Conservation (phyloP, 2,329 filamentous ascomycete species). For the Venturia pyrina region DNA sequence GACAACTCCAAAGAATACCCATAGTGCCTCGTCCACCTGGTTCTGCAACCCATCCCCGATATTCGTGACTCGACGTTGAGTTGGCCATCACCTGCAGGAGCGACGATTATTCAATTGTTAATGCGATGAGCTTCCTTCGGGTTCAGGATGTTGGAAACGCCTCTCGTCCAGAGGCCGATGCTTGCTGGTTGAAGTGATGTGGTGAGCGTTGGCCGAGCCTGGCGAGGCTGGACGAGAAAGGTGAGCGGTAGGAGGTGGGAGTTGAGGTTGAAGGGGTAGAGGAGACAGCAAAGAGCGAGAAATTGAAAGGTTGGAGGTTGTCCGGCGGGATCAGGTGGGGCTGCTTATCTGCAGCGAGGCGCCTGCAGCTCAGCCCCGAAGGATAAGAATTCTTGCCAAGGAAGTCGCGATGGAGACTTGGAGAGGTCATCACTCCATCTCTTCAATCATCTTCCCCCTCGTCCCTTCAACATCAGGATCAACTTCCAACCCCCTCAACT, state of each 20-base stretch:
- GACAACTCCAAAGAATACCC: slow-evolving; percentile 24
- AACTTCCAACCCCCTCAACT: slow-evolving; percentile 37
- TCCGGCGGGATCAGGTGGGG: background rate
- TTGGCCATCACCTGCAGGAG: background rate
- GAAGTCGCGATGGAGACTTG: background rate
- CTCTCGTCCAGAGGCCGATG: background rate
- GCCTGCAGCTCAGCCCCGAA: background rate
- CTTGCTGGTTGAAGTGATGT: background rate
- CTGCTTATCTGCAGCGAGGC: background rate
- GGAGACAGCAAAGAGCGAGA: background rate
- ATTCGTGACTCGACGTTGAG: background rate
- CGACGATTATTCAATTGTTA: too few species aligned
- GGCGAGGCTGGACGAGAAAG: background rate
- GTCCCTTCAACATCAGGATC: slow-evolving; percentile 20
- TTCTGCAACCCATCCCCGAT: slow-evolving; percentile 15
- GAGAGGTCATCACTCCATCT: slow-evolving; percentile 42
- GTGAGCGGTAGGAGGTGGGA: background rate
- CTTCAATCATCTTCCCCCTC: slow-evolving; percentile 42
- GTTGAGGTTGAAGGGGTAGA: too few species aligned
- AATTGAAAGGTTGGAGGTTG: background rate
- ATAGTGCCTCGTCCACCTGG: slow-evolving; percentile 21
- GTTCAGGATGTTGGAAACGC: background rate
- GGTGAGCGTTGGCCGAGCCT: background rate
- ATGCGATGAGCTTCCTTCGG: background rate
- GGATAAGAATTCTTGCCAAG: background rate